Conservation (phyloP, 2,329 filamentous ascomycete species). For the Monosporascus sp. region DNA sequence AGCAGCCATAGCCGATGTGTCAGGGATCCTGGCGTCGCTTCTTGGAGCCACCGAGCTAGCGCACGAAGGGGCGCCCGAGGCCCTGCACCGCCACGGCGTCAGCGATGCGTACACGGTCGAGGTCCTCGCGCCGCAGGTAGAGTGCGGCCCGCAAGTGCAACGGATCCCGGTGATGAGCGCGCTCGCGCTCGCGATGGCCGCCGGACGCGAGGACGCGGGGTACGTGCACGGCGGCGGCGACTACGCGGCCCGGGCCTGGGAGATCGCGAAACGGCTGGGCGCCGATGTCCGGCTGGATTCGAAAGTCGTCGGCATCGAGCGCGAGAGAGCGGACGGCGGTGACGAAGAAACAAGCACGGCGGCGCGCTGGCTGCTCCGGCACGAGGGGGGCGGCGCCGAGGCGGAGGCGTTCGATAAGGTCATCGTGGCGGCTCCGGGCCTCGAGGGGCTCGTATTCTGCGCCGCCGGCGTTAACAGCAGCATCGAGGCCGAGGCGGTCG, state of each 20-base stretch:
- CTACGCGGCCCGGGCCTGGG: conserved; percentile 9
- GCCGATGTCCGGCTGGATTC: conserved; percentile 4
- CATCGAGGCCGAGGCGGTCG: conserved; percentile 6
- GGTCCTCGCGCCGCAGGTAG: conserved; percentile 15
- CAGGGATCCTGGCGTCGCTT: conserved; percentile 7
- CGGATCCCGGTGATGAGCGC: conserved; percentile 5
- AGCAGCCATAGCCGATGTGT: conserved; percentile 1
- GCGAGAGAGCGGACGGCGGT: conserved; percentile 8
- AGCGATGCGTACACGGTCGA: conserved; percentile 14
- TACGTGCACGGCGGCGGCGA: conserved; percentile 13
- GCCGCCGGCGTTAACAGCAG: background rate
- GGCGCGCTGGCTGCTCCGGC: conserved; percentile 10
- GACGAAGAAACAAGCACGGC: background rate
- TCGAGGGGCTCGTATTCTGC: background rate
- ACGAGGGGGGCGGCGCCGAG: background rate
- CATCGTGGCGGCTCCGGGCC: conserved; percentile 9
- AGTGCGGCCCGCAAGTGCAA: conserved; percentile 3
- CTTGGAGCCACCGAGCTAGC: conserved; percentile 7
- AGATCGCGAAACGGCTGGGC: conserved; percentile 3
- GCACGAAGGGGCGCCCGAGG: conserved; percentile 5
- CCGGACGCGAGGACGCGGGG: conserved; percentile 14
- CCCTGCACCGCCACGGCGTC: conserved; percentile 10
- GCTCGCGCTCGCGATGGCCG: conserved; percentile 13
- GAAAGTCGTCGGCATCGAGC: conserved; percentile 8
- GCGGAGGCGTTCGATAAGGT: conserved; percentile 13